Base-by-base conservation (phyloP, 306 rosid species). In the Prunus salicina region DNA sequence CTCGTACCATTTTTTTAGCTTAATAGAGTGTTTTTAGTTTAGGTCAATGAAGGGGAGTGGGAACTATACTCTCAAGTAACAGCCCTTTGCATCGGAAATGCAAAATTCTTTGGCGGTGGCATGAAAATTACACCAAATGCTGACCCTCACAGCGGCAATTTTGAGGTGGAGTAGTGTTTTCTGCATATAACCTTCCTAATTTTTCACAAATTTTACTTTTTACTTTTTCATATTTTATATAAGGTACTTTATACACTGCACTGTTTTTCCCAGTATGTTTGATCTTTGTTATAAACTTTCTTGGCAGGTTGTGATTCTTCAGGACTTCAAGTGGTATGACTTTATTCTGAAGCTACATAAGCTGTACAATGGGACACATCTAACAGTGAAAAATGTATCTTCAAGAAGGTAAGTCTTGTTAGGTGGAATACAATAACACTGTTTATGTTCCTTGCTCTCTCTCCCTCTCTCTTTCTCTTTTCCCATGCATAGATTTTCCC, bases 21-120 rank as follows among this genome's bases (percentile, higher is more conserved):
- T 20, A 45, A 32, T 47, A 45, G 57, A 71, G 50, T 81, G 72
- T 69, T 67, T 45, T 69, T 74, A 78, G 18, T 82, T 77, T 86
- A 95, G 98, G 71, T 92, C 62, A 82, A 95, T 76, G 96, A 87
- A 49, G 92, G 97, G 67, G 93, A 87, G 60, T 92, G 98, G 98
- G 88, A 90, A 75, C 80, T 53, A 46, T 90, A 57, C 82, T 81
- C 96, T 71, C 87, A 84, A 85, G 96, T 90, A 74, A 95, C 98
- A 13, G 94, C 97, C 66, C 63, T 95, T 76, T 92, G 98, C 76
- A 71, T 87, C 22, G 98, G 98, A 62, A 95, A 95, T 84, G 98
- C 89, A 68, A 95, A 92, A 80, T 95, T 90, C 76, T 95, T 95
- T 24, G 98, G 98, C 14, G 98, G 97, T 53, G 98, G 98, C 80